Conservation (phyloP, 179 eudicot species). For the Spinacia oleracea region DNA sequence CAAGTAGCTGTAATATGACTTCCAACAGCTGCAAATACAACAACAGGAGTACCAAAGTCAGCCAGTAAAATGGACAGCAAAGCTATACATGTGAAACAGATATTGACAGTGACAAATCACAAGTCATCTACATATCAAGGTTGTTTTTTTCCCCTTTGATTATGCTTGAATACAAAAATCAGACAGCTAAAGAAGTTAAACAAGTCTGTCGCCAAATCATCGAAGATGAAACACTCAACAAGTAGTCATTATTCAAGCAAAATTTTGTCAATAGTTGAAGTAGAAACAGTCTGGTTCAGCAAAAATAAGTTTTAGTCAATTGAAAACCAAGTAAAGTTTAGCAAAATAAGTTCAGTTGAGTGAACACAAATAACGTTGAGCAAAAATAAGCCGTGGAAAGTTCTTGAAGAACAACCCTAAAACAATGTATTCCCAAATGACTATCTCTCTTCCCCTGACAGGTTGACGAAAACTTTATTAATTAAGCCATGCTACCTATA, state of each 20-base stretch:
- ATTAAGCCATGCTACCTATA: neutral
- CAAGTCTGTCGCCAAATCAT: neutral
- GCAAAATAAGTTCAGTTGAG: too few relatives aligned
- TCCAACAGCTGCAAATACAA: slow-evolving; percentile 61
- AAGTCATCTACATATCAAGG: neutral
- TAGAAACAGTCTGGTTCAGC: too few relatives aligned
- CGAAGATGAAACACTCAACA: neutral
- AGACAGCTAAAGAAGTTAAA: neutral
- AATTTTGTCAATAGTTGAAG: neutral
- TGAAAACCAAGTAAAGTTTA: too few relatives aligned
- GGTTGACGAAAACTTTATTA: neutral
- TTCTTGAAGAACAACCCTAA: neutral
- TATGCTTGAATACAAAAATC: neutral
- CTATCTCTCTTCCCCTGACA: neutral
- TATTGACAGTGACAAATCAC: neutral
- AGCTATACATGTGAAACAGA: neutral
- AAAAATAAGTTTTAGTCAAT: too few relatives aligned
- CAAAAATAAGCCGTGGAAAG: neutral
- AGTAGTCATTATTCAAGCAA: neutral
- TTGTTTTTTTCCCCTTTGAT: too few relatives aligned
- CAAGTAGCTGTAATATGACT: slow-evolving; percentile 31
- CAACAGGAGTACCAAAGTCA: slow-evolving; percentile 14
- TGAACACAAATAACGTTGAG: neutral
- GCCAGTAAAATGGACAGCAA: slow-evolving; percentile 5
- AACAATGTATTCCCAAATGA: neutral